Conservation (phyloP, 164 flowering plant genomes). For the Magnolia kwangsiensis region DNA sequence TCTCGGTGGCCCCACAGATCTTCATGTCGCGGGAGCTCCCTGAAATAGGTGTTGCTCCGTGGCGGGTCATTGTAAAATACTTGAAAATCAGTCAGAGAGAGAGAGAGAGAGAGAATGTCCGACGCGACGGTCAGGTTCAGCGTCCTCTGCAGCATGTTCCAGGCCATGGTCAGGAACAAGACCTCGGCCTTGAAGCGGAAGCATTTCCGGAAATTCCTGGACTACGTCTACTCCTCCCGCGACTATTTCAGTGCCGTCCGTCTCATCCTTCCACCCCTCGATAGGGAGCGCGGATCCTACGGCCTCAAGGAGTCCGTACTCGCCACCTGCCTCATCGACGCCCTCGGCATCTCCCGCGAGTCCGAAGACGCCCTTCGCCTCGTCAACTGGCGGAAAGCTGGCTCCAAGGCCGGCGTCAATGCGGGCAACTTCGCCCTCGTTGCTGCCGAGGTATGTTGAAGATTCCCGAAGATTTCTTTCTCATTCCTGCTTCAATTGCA, state of each 20-base stretch:
- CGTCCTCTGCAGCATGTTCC: slow-evolving; percentile 70
- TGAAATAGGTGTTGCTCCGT: too few species aligned
- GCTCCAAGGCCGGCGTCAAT: slow-evolving; percentile 59
- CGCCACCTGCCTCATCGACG: slow-evolving; percentile 74
- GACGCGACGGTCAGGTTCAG: slow-evolving; percentile 41
- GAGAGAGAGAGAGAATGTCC: slow-evolving; percentile 7
- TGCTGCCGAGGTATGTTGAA: slow-evolving; percentile 56
- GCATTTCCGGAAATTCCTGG: slow-evolving; percentile 82
- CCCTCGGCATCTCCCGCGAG: slow-evolving; percentile 78
- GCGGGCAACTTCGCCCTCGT: slow-evolving; percentile 81
- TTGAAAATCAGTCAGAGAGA: too few species aligned
- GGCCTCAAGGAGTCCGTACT: slow-evolving; percentile 87
- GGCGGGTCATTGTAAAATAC: too few species aligned
- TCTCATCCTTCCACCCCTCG: slow-evolving; percentile 70
- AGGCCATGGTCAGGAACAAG: slow-evolving; percentile 65
- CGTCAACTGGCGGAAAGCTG: slow-evolving; percentile 89
- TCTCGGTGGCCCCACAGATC: too few species aligned
- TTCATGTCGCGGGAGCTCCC: too few species aligned
- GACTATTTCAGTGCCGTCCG: slow-evolving; percentile 73
- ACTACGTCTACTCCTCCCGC: slow-evolving; percentile 51
- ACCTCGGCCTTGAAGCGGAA: slow-evolving; percentile 62
- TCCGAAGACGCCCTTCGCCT: slow-evolving; percentile 76
- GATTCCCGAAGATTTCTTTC: background rate
- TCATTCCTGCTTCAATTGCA: background rate
- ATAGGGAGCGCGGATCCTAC: slow-evolving; percentile 81